Conservation (phyloP, 371 early-diverging fungal species). For the Synchytrium microbalum region DNA sequence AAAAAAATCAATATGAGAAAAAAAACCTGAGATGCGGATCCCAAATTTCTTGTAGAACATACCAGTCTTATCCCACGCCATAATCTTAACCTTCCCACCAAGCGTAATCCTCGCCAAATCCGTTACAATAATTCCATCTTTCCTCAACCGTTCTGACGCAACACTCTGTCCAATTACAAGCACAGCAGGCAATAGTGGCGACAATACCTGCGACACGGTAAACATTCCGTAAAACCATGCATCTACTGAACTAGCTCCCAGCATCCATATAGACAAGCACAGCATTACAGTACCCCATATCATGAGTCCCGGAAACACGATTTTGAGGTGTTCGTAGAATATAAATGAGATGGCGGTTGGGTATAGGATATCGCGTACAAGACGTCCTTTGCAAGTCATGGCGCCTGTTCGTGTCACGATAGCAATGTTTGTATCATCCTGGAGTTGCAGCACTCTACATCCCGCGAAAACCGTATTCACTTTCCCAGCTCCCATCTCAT, state of each 20-base stretch:
- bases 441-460: slow-evolving; percentile 47
- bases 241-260: slow-evolving; percentile 23
- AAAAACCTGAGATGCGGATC: not conserved
- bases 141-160: slow-evolving; percentile 62
- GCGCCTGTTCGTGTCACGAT: slow-evolving; percentile 67
- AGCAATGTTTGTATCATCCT: slow-evolving; percentile 28
- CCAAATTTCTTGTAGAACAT: not conserved
- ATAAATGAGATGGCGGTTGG: slow-evolving; percentile 57
- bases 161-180: slow-evolving; percentile 87
- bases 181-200: slow-evolving; percentile 67
- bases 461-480: slow-evolving; percentile 57
- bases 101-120: slow-evolving; percentile 72
- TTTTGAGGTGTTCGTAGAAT: slow-evolving; percentile 63
- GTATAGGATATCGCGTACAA: slow-evolving; percentile 70
- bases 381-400: slow-evolving; percentile 61
- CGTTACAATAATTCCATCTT: slow-evolving; percentile 61
- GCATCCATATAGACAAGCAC: slow-evolving; percentile 41
- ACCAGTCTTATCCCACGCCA: slow-evolving; percentile 93
- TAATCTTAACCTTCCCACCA: slow-evolving; percentile 86
- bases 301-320: slow-evolving; percentile 54
- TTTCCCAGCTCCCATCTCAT: slow-evolving; percentile 32
- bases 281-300: slow-evolving; percentile 52
- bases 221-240: slow-evolving; percentile 53
- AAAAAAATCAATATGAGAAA: not conserved
- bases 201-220: slow-evolving; percentile 56